Percentiles rank a stretch among this genome's conserved stretches.
Conservation (phyloP, 2,329 filamentous ascomycete species). For the Monosporascus sp. region DNA sequence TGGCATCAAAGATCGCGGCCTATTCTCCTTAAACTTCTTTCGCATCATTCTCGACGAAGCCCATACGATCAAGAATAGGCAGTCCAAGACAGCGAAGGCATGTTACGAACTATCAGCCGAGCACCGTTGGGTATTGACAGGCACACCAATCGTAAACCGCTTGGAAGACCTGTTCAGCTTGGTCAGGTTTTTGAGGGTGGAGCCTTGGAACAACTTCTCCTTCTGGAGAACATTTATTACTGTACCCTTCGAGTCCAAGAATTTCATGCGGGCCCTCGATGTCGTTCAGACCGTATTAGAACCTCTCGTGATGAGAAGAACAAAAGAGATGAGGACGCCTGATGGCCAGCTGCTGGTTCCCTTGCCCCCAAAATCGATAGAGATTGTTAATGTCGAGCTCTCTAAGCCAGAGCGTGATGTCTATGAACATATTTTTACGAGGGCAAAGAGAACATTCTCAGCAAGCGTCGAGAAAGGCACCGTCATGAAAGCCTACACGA, state of each 20-base stretch:
- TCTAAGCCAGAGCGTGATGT: slow-evolving; percentile 82
- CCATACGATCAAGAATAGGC: slow-evolving; percentile 84
- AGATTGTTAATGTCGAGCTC: slow-evolving; percentile 84
- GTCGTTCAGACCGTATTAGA: slow-evolving; percentile 97
- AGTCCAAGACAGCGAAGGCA: slow-evolving; percentile 89
- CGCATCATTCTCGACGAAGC: slow-evolving; percentile 93
- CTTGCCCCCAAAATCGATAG: slow-evolving; percentile 72
- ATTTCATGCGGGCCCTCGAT: slow-evolving; percentile 88
- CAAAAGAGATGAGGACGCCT: slow-evolving; percentile 97
- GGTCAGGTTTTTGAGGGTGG: slow-evolving; percentile 85
- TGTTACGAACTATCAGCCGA: slow-evolving; percentile 84
- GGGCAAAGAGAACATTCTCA: slow-evolving; percentile 78
- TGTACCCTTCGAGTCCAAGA: slow-evolving; percentile 90
- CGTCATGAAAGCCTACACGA: slow-evolving; percentile 90
- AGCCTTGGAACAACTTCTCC: slow-evolving; percentile 98
- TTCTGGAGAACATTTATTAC: slow-evolving; percentile 99
- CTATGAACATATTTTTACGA: slow-evolving; percentile 83
- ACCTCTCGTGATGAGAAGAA: slow-evolving; percentile 88
- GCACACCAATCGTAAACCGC: slow-evolving; percentile 94
- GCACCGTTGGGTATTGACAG: slow-evolving; percentile 90
- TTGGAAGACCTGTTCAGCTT: slow-evolving; percentile 92
- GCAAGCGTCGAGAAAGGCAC: slow-evolving; percentile 88
- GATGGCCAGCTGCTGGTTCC: slow-evolving; percentile 71
- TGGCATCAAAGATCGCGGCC: slow-evolving; percentile 61
- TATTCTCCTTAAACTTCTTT: slow-evolving; percentile 94